These are phyloP conservation scores for Penicillium pulvis DNA, from an alignment of 495 filamentous ascomycete species.

Conservation along the genomic window DNA sequence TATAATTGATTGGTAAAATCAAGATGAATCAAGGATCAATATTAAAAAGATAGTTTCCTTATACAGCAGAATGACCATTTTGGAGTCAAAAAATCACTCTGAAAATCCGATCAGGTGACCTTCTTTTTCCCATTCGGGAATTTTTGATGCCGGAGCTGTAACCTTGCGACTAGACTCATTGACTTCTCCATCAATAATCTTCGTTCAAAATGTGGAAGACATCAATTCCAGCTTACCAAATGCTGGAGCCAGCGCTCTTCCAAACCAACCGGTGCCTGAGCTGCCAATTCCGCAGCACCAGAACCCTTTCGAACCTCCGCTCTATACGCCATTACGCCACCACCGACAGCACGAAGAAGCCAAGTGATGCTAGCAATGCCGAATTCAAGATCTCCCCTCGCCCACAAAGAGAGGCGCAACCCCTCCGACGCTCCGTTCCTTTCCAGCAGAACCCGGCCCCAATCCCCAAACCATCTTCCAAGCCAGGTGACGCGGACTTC, in stretches of 20 bases:
- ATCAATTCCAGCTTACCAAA: slow-evolving; percentile 18
- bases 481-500: slow-evolving; percentile 59
- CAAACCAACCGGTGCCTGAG: slow-evolving; percentile 39
- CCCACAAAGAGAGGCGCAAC: slow-evolving; percentile 5
- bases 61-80: neutral
- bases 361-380: slow-evolving; percentile 5
- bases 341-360: slow-evolving; percentile 14
- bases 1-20: too few species aligned
- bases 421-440: slow-evolving; percentile 21
- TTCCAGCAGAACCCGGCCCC: slow-evolving; percentile 38
- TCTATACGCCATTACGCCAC: slow-evolving; percentile 39
- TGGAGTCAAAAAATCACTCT: neutral
- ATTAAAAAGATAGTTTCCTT: neutral
- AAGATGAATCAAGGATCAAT: too few species aligned
- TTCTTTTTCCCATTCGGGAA: slow-evolving; percentile 8
- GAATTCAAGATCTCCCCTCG: slow-evolving; percentile 3
- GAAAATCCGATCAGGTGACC: neutral
- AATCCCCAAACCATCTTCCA: slow-evolving; percentile 17
- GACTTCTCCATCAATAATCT: neutral
- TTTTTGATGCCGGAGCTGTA: slow-evolving; percentile 5
- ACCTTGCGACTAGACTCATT: neutral
- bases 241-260: slow-evolving; percentile 30
- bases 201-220: slow-evolving; percentile 39
- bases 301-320: slow-evolving; percentile 21
- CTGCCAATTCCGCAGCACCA: slow-evolving; percentile 41